Percentiles rank a stretch among this genome's conserved stretches.
Evolutionary conservation across 495 filamentous ascomycete species (phyloP).

Genomic region (Daldinia grandis): DNA sequence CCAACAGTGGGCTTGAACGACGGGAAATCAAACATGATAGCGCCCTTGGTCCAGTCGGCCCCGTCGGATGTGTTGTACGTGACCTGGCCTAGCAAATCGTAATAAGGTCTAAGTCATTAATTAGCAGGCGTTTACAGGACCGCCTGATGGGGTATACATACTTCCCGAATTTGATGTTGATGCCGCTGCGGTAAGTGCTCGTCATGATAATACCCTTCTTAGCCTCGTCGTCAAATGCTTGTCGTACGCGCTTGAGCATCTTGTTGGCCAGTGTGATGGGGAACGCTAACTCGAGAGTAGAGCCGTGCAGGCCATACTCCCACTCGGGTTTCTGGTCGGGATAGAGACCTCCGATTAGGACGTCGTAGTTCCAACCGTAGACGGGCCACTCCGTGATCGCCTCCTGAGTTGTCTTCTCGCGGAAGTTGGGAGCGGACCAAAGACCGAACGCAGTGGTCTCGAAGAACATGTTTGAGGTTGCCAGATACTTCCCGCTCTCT

Average conservation of each 20-base stretch:
- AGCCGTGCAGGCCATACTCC: conserved; percentile 56
- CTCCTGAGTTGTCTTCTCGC: conserved; percentile 57
- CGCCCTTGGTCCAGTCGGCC: conserved; percentile 58
- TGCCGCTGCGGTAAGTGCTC: conserved; percentile 59
- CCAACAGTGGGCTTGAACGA: conserved; percentile 54
- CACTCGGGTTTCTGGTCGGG: conserved; percentile 58
- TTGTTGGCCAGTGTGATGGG: conserved; percentile 57
- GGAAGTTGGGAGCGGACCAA: conserved; percentile 60
- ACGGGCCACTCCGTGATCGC: conserved; percentile 55
- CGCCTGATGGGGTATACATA: background rate
- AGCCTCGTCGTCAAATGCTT: conserved; percentile 56
- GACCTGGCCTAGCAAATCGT: conserved; percentile 59
- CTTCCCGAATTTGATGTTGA: conserved; percentile 62
- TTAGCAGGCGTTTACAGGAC: background rate
- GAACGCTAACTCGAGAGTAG: conserved; percentile 60
- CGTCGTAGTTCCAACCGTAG: conserved; percentile 62
- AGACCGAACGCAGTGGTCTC: conserved; percentile 57
- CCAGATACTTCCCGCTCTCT: conserved; percentile 56
- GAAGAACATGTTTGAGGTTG: conserved; percentile 59
- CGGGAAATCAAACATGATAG: conserved; percentile 64
- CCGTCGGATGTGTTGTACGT: conserved; percentile 56
- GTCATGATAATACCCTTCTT: conserved; percentile 54
- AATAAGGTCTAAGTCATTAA: conserved; percentile 46
- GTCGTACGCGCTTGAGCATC: conserved; percentile 57
- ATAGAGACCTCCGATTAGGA: conserved; percentile 60